Evolutionary conservation across 352 stramenopile genomes (phyloP), one percentile per base, ranked within the genome.

Genomic region (Achlya hypogyna): DNA sequence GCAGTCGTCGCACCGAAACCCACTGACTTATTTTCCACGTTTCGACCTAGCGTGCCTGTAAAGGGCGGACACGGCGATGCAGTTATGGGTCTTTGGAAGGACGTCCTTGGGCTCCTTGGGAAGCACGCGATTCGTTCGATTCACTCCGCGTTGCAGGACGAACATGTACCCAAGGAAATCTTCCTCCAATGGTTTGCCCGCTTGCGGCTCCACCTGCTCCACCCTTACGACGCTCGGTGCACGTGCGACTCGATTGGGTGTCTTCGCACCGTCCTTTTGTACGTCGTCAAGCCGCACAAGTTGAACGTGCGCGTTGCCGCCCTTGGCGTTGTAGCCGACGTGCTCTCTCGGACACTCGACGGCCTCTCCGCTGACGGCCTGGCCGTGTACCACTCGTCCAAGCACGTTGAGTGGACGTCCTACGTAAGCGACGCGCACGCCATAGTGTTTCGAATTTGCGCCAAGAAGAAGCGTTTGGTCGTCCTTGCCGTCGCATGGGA

Each of bases 371-470:
- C 45, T 58, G 16, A 49, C 56, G 14, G n/a, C 74, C 23, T n/a
- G n/a, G n/a, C n/a, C n/a, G n/a, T n/a, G n/a, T n/a, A n/a, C n/a
- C n/a, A n/a, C n/a, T n/a, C n/a, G n/a, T n/a, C n/a, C n/a, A n/a
- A n/a, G n/a, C 68, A 73, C 2, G 74, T 70, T 32, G 84, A 91
- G 25, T 92, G 84, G 84, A 89, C 75, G 51, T 78, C 63, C 27
- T 76, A 69, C 23, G 42, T 89, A 51, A 87, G 72, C 59, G 82
- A 91, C 9, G 51, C 91, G 20, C 82, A 92, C 47, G 72, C 79
- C 0, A 62, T 72, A 0, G 75, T 75, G 6, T 65, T 88, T 14
- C 84, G 84, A 67, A 72, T 75, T n/a, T 77, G 63, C n/a, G 12
- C n/a, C 8, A 62, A 66, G 8, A 84, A 87, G 52, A 75, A 79